phyloP scores from a whole-genome alignment of 2,329 filamentous ascomycete species.

The Alternaria consortialis region DNA sequence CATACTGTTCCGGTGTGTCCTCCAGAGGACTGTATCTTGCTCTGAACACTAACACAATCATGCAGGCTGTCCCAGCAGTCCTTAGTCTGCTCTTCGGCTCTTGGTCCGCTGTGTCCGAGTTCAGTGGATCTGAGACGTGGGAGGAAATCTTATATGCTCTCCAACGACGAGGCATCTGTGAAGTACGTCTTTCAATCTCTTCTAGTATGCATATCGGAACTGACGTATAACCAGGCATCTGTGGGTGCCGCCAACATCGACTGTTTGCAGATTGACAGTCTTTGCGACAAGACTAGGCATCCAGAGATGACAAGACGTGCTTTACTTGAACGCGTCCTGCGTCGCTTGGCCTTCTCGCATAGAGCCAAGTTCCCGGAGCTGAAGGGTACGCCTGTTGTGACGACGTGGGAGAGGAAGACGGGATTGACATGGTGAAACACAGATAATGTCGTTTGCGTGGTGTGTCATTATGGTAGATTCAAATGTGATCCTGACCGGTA shows the following conservation, averaged over 20 bases:
- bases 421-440: slow-evolving; percentile 23
- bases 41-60: neutral
- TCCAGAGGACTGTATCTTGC: neutral
- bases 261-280: neutral
- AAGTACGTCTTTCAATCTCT: neutral
- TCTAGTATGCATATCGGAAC: neutral
- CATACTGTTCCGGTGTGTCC: slow-evolving; percentile 22
- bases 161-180: neutral
- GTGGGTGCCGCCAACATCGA: neutral
- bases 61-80: neutral
- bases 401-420: slow-evolving; percentile 28
- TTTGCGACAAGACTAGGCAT: neutral
- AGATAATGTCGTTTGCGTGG: neutral
- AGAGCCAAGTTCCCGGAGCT: slow-evolving; percentile 29
- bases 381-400: slow-evolving; percentile 20
- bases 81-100: slow-evolving; percentile 2
- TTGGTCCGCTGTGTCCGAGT: neutral
- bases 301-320: slow-evolving; percentile 5
- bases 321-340: slow-evolving; percentile 21
- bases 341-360: slow-evolving; percentile 21
- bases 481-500: neutral
- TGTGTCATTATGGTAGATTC: neutral
- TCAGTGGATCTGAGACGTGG: neutral
- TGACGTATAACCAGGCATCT: neutral
- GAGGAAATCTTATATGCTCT: neutral